These are phyloP conservation scores for Pythium vanterpoolii DNA, from an alignment of 352 stramenopile species.

Conservation along the genomic window DNA sequence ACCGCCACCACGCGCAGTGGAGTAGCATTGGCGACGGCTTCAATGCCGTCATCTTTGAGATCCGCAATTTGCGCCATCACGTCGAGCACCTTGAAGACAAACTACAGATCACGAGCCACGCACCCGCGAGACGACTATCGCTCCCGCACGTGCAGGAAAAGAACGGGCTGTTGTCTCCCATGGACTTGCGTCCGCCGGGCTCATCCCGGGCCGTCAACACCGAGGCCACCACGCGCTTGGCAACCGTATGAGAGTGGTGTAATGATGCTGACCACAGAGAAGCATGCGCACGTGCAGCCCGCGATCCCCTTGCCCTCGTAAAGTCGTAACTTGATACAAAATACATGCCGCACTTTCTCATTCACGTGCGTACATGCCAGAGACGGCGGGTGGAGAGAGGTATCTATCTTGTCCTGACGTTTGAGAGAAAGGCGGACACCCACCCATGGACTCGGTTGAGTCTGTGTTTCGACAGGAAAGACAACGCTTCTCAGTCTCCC, in stretches of 20 bases:
- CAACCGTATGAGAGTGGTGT: not conserved
- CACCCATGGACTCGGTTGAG: not conserved
- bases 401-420: no score
- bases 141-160: not conserved
- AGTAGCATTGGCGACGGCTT: slow-evolving; percentile 37
- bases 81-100: slow-evolving; percentile 49
- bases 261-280: not conserved
- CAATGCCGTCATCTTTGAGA: slow-evolving; percentile 34
- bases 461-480: slow-evolving; percentile 5
- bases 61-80: slow-evolving; percentile 43
- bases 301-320: no score
- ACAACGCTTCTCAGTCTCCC: not conserved
- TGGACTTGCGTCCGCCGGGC: slow-evolving; percentile 12
- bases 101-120: slow-evolving; percentile 41
- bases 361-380: no score
- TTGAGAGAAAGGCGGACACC: not conserved
- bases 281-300: no score
- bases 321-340: no score
- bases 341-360: no score
- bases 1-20: slow-evolving; percentile 30
- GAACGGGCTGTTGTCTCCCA: slow-evolving; percentile 11
- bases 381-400: no score
- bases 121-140: slow-evolving; percentile 30
- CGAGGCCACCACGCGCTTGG: not conserved
- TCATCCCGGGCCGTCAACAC: slow-evolving; percentile 1